These are phyloP conservation scores for Neofusicoccum kwambonambiense DNA, from an alignment of 2,329 filamentous ascomycete genomes.

Conservation along the genomic window DNA sequence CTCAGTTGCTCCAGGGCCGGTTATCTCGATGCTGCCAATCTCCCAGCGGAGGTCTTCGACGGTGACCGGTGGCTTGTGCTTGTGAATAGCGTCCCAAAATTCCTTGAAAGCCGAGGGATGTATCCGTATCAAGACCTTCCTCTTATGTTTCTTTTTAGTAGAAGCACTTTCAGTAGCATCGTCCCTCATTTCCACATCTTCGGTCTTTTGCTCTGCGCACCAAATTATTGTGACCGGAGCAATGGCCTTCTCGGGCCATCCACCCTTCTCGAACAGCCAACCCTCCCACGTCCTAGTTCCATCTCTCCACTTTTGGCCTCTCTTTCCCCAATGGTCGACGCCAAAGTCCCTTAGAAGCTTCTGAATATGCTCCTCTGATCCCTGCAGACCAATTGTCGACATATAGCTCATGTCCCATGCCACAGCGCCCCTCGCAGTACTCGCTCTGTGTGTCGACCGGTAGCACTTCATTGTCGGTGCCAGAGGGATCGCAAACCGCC, in stretches of 20 bases:
- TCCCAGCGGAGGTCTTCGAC: slow-evolving; percentile 71
- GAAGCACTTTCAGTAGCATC: slow-evolving; percentile 22
- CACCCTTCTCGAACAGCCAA: slow-evolving; percentile 59
- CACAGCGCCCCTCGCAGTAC: slow-evolving; percentile 71
- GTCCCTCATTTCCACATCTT: slow-evolving; percentile 20
- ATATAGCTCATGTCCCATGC: slow-evolving; percentile 95
- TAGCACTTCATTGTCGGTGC: slow-evolving; percentile 90
- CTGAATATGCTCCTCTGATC: slow-evolving; percentile 61
- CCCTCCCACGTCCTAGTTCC: slow-evolving; percentile 59
- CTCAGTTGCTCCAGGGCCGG: slow-evolving; percentile 76
- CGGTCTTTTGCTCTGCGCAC: slow-evolving; percentile 51
- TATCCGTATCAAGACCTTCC: slow-evolving; percentile 66
- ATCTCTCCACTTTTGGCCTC: slow-evolving; percentile 68
- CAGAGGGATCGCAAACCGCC: slow-evolving; percentile 83
- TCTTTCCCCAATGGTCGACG: slow-evolving; percentile 60
- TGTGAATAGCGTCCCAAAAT: slow-evolving; percentile 63
- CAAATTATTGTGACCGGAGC: slow-evolving; percentile 74
- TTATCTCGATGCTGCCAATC: slow-evolving; percentile 69
- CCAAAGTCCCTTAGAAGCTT: slow-evolving; percentile 66
- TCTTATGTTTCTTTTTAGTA: slow-evolving; percentile 40
- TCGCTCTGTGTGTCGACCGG: slow-evolving; percentile 78
- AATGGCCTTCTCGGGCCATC: slow-evolving; percentile 55
- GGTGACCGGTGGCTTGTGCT: slow-evolving; percentile 57
- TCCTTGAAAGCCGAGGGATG: slow-evolving; percentile 80
- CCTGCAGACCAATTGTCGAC: slow-evolving; percentile 78